These are phyloP conservation scores for Gyrodon lividus DNA, from an alignment of 768 basidiomycete genomes.

Conservation along the genomic window DNA sequence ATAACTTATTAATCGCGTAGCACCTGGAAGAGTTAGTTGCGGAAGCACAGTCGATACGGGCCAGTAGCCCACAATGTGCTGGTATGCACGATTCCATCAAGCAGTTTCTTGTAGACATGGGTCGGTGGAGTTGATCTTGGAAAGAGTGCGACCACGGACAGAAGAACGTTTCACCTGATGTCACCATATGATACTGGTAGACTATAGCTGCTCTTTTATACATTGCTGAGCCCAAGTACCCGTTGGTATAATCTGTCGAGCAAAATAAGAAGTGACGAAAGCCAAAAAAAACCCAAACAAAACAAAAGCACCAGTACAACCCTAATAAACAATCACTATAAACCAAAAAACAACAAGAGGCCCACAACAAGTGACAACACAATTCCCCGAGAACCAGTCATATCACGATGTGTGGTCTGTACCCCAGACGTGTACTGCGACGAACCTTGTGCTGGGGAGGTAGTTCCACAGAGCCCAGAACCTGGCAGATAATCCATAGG, in stretches of 20 bases:
- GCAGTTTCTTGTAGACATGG: constrained; percentile 19
- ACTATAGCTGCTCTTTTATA: background rate
- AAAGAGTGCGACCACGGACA: background rate
- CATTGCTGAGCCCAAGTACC: background rate
- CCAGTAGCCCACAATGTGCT: constrained; percentile 56
- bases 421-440: constrained; percentile 7
- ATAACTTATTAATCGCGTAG: constrained; percentile 28
- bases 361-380: constrained; percentile 9
- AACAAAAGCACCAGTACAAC: background rate
- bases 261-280: background rate
- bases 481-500: constrained; percentile 36
- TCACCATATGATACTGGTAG: background rate
- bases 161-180: too few relatives aligned
- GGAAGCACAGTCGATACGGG: constrained; percentile 54
- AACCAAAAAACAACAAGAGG: constrained; percentile 2
- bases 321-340: background rate
- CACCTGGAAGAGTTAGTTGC: constrained; percentile 53
- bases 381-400: background rate
- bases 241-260: background rate
- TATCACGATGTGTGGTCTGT: background rate
- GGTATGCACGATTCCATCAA: constrained; percentile 34
- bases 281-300: background rate
- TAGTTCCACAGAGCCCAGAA: constrained; percentile 39
- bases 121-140: constrained; percentile 13
- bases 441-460: background rate